Evolutionary conservation across 148 eudicot genomes (phyloP), one percentile per base, ranked within the genome.

Genomic region (Gaultheria prostrata): DNA sequence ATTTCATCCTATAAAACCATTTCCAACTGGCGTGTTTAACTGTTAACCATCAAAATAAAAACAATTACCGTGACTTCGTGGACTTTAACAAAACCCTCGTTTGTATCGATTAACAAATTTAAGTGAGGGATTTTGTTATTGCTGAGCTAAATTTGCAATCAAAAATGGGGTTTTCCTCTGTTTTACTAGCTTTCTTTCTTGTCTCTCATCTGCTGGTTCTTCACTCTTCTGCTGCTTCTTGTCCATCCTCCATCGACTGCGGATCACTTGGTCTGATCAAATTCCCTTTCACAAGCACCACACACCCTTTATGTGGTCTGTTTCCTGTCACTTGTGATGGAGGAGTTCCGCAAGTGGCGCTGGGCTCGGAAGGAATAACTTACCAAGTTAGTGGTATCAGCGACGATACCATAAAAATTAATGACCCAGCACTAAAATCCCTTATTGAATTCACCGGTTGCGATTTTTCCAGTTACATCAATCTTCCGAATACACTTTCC

Each of bases 191-290:
- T 26, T 8, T 78, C n/a, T 15, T 17, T 53, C 57, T 78, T 78
- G 63, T 46, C 11, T 6, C 70, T 49, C 50, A 72, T 21, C 78
- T 84, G 13, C 6, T 83, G 2, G 53, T 65, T 33, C 67, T 54
- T 57, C 80, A 77, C 35, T 85, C 74, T 18, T 1, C 48, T 39
- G 28, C 26, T 20, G 5, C 8, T 4, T 15, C 8, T 4, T 90
- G 92, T 20, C 92, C 92, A 32, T n/a, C 71, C 6, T 76, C 88
- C 50, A 85, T 90, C 61, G 11, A 63, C 13, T 90, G 93, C 39
- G 83, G 83, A 48, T 4, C 20, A 8, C 65, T 84, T 0, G 82
- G 84, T 2, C 14, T 1, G 1, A 45, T 87, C 43, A 57, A 78
- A 2, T 89, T 81, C 83, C 93, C 93, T 57, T 89, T 90, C 21